These are phyloP conservation scores for Colletotrichum incanum DNA, from an alignment of 2,329 filamentous ascomycete species.

Conservation along the genomic window DNA sequence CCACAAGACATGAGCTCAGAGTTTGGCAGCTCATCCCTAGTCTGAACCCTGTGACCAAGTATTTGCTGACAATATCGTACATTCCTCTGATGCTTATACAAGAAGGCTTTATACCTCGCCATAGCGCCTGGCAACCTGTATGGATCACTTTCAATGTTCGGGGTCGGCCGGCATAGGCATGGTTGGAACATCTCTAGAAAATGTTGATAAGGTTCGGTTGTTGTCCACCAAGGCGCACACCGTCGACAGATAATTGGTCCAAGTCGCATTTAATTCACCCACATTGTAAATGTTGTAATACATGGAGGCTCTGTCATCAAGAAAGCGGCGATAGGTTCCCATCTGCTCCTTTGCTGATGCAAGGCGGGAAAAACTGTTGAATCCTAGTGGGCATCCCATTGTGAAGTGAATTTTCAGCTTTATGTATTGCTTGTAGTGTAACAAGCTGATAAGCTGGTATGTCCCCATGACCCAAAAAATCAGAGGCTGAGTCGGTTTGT, in stretches of 20 bases:
- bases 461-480: too few relatives aligned
- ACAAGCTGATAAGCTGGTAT: too few relatives aligned
- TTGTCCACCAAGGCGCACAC: not conserved
- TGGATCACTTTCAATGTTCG: not conserved
- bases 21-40: not conserved
- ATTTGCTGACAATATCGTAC: not conserved
- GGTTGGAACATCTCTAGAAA: not conserved
- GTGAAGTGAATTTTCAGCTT: not conserved
- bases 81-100: not conserved
- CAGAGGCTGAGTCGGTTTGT: too few relatives aligned
- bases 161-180: not conserved
- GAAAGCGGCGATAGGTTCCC: not conserved
- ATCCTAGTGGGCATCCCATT: not conserved
- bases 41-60: not conserved
- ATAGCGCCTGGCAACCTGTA: not conserved
- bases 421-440: not conserved
- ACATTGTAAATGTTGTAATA: not conserved
- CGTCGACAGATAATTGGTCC: not conserved
- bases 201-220: not conserved
- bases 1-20: not conserved
- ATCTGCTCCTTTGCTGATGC: not conserved
- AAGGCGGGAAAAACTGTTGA: too few relatives aligned
- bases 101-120: not conserved
- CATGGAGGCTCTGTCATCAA: not conserved
- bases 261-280: not conserved